Percentiles rank a stretch among this genome's conserved stretches.
phyloP scores from a whole-genome alignment of 2,329 filamentous ascomycete species.

The Xylariaceae sp. region DNA sequence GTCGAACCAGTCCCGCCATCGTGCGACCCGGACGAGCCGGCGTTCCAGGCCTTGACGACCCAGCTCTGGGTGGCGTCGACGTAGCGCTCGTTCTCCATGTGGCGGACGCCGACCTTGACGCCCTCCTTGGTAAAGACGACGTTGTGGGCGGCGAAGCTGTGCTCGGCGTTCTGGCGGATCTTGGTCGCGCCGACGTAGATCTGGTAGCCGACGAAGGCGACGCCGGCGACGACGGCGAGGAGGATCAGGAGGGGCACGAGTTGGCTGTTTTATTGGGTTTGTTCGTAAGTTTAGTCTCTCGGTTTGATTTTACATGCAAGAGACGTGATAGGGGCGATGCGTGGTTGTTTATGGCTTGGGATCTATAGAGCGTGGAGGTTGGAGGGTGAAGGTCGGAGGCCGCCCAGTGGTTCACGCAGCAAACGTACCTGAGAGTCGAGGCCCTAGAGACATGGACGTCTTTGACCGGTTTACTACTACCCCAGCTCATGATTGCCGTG shows the following conservation, averaged over 20 bases:
- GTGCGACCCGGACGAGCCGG: constrained; percentile 26
- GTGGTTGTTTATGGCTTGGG: neutral
- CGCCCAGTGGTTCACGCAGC: too few species aligned
- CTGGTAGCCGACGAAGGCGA: constrained; percentile 65
- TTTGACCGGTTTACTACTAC: too few species aligned
- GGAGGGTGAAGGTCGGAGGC: too few species aligned
- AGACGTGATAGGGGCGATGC: neutral
- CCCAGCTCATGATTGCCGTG: too few species aligned
- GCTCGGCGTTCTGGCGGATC: constrained; percentile 58
- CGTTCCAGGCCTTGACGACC: constrained; percentile 62
- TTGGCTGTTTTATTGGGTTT: constrained; percentile 39
- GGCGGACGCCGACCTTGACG: constrained; percentile 63
- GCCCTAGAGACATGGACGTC: too few species aligned
- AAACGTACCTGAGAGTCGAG: too few species aligned
- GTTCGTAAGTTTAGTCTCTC: neutral
- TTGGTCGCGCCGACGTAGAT: constrained; percentile 64
- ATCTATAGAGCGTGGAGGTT: too few species aligned
- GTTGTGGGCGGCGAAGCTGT: constrained; percentile 71
- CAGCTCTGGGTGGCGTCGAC: constrained; percentile 68
- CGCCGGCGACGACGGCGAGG: constrained; percentile 49
- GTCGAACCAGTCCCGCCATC: neutral
- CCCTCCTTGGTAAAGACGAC: constrained; percentile 72
- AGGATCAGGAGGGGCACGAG: constrained; percentile 63
- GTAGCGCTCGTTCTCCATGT: constrained; percentile 63
- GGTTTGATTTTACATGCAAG: too few species aligned